Evolutionary conservation across 441 rosid genomes (phyloP), one percentile per base, ranked within the genome.

Genomic region (Euphorbia celastroides): DNA sequence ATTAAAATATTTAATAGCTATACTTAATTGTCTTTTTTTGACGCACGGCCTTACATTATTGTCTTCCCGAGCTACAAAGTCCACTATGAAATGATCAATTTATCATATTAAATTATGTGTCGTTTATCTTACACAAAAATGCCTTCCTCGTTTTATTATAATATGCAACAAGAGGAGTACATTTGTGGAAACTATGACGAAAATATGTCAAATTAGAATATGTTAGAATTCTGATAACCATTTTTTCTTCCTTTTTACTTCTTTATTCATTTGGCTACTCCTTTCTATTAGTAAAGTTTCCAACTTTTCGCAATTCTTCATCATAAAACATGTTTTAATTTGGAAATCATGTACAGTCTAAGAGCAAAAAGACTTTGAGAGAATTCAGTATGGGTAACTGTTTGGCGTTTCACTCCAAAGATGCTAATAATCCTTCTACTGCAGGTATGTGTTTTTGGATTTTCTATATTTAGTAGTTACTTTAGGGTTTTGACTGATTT

Each of bases 371-470:
- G 16, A 3, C 22, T 9, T n/a, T 38, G 11, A 38, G 44, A 38
- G 44, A 27, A 51, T 54, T 42, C 58, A 67, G 46, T n/a, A 84
- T 84, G 89, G 89, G 89, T 2, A 84, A 69, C 62, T 82, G 89
- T 67, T 38, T 38, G 8, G 11, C 13, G 44, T 38, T 38, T 38
- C 44, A 38, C 44, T 38, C 44, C 12, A 9, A 38, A 38, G 12
- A 2, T 38, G 44, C 44, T 38, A 52, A 52, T 23, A 52, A 54
- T 73, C 73, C 70, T 26, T 8, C 70, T 2, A 67, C 62, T 14
- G 71, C 80, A 74, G 83, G 85, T 75, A 54, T n/a, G 14, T 26
- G 50, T 44, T 44, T 14, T 14, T 14, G n/a, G n/a, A 6, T 17
- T 58, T 44, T 20, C 11, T 19, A 30, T 42, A 4, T 32, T 51